Conservation (phyloP, 768 basidiomycete species). For the Dictyophora rubrovolvata region DNA sequence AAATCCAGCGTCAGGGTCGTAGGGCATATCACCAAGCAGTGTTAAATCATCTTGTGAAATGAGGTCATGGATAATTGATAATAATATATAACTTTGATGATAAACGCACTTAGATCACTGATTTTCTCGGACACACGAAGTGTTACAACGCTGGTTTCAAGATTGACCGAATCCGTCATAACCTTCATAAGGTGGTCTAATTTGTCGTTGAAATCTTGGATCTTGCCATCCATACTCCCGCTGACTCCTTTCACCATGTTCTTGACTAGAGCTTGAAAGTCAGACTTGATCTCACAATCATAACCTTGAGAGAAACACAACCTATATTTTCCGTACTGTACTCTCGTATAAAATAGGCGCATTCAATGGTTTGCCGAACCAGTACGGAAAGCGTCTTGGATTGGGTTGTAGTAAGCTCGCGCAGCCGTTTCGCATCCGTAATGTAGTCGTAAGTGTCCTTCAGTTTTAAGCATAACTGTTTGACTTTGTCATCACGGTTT, state of each 20-base stretch:
- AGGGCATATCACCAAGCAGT: not conserved
- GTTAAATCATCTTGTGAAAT: not conserved
- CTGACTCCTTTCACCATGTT: not conserved
- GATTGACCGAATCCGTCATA: not conserved
- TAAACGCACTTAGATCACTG: not conserved
- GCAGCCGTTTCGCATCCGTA: not conserved
- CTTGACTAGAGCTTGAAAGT: not conserved
- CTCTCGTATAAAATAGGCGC: conserved; percentile 21
- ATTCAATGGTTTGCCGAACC: conserved; percentile 19
- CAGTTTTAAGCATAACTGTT: not conserved
- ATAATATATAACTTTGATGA: not conserved
- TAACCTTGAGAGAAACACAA: too few relatives aligned
- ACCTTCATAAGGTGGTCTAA: too few relatives aligned
- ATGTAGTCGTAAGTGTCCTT: not conserved
- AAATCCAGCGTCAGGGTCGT: not conserved
- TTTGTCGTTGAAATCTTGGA: too few relatives aligned
- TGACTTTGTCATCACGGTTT: not conserved
- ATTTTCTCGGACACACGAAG: not conserved
- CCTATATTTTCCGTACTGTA: conserved; percentile 14
- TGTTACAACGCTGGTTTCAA: not conserved
- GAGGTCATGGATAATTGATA: not conserved
- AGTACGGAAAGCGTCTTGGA: not conserved
- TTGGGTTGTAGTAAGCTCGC: too few relatives aligned
- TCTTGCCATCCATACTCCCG: not conserved
- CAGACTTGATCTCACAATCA: too few relatives aligned